Conservation (phyloP, 306 rosid genomes). For the Prunus fruticosa region DNA sequence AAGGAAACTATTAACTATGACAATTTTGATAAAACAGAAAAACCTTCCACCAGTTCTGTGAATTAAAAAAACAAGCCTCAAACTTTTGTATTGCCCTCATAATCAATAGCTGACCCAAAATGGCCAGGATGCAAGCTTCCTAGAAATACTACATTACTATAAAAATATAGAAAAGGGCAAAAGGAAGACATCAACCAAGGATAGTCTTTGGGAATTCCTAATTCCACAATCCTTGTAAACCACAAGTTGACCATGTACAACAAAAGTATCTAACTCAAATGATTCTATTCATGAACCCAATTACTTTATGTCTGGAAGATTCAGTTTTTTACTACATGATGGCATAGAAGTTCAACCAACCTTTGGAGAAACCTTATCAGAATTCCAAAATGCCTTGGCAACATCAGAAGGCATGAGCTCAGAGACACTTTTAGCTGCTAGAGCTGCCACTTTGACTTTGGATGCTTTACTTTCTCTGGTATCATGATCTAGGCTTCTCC, state of each 20-base stretch:
- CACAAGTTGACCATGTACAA: neutral
- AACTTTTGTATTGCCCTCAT: neutral
- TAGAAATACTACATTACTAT: neutral
- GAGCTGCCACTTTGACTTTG: slow-evolving; percentile 72
- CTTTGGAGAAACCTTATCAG: slow-evolving; percentile 88
- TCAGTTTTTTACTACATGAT: neutral
- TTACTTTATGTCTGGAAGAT: neutral
- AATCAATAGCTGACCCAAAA: neutral
- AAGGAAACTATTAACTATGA: neutral
- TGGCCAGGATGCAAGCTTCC: neutral
- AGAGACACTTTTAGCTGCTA: slow-evolving; percentile 75
- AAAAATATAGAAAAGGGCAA: neutral
- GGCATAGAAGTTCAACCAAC: slow-evolving; percentile 44
- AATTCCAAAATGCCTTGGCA: slow-evolving; percentile 81
- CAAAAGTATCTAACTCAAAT: neutral
- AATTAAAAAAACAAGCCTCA: neutral
- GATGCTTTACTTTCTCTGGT: slow-evolving; percentile 52
- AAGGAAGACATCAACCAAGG: neutral
- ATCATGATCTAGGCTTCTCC: slow-evolving; percentile 55
- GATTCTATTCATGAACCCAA: neutral
- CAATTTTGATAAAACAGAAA: neutral
- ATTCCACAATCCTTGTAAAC: neutral
- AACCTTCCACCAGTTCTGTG: neutral
- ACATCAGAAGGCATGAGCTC: slow-evolving; percentile 97
- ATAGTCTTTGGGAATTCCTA: neutral